Base-by-base conservation (phyloP, 495 filamentous ascomycete species). In the Hyphodiscus hymeniophilus region DNA sequence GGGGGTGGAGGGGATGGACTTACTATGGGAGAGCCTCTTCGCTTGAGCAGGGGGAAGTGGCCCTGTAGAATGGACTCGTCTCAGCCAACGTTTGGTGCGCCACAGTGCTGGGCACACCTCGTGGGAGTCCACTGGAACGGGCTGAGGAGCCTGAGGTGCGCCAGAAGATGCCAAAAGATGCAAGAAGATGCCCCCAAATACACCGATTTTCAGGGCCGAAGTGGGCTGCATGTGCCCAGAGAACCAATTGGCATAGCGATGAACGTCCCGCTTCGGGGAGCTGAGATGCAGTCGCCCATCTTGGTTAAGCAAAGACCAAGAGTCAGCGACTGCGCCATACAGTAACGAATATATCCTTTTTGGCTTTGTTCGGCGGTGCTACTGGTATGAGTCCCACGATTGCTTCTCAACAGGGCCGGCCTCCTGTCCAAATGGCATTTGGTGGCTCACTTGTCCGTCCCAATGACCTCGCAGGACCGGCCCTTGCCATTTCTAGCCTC, bases 11-110 rank as follows among this genome's bases (percentile, higher is more conserved):
- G n/a, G n/a, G n/a, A n/a, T n/a, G n/a, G n/a, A n/a, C n/a, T n/a
- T n/a, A n/a, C n/a, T n/a, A n/a, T n/a, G n/a, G n/a, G 38, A 52
- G 54, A 57, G 49, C 48, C 54, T 57, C 54, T 48, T 49, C 26
- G 10, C 4, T 28, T 28, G 26, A 28, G n/a, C 26, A 28, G 10
- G 26, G 26, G 10, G 4, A 28, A 5, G 4, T 28, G 26, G 26
- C 26, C 26, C 10, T 28, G n/a, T n/a, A n/a, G n/a, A n/a, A n/a
- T n/a, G n/a, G n/a, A n/a, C n/a, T n/a, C n/a, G n/a, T n/a, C n/a
- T n/a, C n/a, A n/a, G n/a, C n/a, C n/a, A n/a, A 28, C 10, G 26
- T 38, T 38, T 13, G n/a, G n/a, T 16, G 34, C 17, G 26, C 47
- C 53, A 47, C 55, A 33, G 33, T 18, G 18, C 34, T 4, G 17